Evolutionary conservation across 1,284 basidiomycete genomes (phyloP).

Genomic region (Rugosomyces carneus): DNA sequence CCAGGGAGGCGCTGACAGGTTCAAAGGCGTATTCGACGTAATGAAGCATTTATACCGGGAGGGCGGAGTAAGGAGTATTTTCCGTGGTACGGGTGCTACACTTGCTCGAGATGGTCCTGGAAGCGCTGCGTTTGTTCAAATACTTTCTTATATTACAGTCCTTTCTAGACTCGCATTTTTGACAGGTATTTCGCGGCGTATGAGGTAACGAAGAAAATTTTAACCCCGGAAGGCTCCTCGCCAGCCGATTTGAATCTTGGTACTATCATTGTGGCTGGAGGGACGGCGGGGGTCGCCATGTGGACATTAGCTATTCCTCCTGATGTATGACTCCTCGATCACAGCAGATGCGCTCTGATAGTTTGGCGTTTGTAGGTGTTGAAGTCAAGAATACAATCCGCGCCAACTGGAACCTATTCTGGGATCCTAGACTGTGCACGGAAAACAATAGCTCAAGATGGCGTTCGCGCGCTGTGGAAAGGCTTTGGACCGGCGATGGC

Average conservation of each 20-base stretch:
- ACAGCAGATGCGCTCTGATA: background rate
- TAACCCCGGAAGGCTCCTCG: conserved; percentile 75
- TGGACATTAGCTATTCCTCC: conserved; percentile 95
- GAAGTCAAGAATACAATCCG: conserved; percentile 97
- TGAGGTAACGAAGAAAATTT: conserved; percentile 84
- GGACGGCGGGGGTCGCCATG: conserved; percentile 95
- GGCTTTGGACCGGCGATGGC: conserved; percentile 98
- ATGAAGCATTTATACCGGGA: conserved; percentile 90
- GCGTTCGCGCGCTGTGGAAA: conserved; percentile 88
- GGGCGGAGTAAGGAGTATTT: conserved; percentile 90
- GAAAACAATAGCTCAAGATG: conserved; percentile 91
- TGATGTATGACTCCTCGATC: conserved; percentile 55
- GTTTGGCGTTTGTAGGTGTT: conserved; percentile 57
- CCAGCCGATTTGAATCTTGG: conserved; percentile 82
- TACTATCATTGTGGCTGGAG: conserved; percentile 89
- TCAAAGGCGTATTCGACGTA: conserved; percentile 91
- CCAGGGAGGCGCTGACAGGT: conserved; percentile 72
- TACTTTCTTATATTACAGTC: conserved; percentile 2
- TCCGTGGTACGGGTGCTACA: conserved; percentile 90
- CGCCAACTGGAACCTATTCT: conserved; percentile 91
- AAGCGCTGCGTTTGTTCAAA: conserved; percentile 77
- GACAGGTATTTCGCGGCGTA: conserved; percentile 96
- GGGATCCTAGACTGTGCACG: conserved; percentile 91
- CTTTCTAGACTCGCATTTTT: conserved; percentile 3
- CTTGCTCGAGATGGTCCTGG: conserved; percentile 94